These are phyloP conservation scores for Boechera divaricarpa DNA, from an alignment of 345 rosid species.

Conservation along the genomic window DNA sequence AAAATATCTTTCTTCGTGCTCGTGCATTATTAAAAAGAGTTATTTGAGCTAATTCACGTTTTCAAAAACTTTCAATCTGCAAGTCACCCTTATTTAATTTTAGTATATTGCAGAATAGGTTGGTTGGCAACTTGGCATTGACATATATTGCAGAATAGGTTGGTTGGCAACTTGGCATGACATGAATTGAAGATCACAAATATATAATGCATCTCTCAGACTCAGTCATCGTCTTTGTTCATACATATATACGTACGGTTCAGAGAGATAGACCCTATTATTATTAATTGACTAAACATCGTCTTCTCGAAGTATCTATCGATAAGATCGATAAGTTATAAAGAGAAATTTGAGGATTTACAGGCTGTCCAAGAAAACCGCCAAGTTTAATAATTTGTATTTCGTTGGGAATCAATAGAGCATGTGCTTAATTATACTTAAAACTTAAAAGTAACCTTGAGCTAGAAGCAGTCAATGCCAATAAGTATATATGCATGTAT, in stretches of 20 bases:
- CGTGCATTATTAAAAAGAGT: too few species aligned
- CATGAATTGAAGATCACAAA: background rate
- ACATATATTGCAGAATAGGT: background rate
- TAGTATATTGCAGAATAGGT: background rate
- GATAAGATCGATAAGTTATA: conserved; percentile 8
- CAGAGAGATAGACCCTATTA: conserved; percentile 5
- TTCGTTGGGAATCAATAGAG: background rate
- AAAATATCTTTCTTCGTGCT: too few species aligned
- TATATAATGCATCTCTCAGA: conserved; percentile 14
- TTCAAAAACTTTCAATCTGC: too few species aligned
- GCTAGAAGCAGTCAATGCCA: background rate
- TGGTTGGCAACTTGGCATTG: background rate
- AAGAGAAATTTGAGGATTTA: conserved; percentile 2
- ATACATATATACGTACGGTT: conserved; percentile 4
- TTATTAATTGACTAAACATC: conserved; percentile 20
- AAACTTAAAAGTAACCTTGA: background rate
- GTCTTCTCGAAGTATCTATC: conserved; percentile 12
- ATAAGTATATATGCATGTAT: background rate
- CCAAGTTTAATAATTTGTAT: background rate
- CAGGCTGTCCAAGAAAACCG: background rate
- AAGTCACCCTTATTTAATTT: background rate
- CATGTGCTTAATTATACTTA: background rate
- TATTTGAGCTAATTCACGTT: too few species aligned
- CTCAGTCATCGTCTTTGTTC: conserved; percentile 17
- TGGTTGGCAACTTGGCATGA: conserved; percentile 6